A percentile compares a stretch with the other conserved stretches of the same genome.
These are phyloP conservation scores for Cutaneotrichosporon sp. DNA, from an alignment of 1,284 basidiomycete genomes.

Conservation along the genomic window DNA sequence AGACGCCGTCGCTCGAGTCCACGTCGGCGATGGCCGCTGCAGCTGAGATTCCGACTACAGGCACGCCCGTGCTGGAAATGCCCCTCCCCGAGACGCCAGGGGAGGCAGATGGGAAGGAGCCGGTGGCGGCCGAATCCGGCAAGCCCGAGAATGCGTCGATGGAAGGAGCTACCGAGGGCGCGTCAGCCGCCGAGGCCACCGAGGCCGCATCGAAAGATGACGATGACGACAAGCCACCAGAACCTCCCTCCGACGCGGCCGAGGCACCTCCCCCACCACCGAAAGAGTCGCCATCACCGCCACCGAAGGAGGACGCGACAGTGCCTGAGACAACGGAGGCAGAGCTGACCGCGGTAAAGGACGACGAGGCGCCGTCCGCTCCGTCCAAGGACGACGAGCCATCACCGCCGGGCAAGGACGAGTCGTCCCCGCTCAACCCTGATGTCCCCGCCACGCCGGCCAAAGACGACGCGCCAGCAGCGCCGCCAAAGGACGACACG, in stretches of 20 bases:
- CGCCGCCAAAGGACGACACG: neutral
- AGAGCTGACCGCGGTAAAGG: neutral
- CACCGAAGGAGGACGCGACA: neutral
- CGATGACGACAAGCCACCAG: neutral
- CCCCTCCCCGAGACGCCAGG: too few relatives aligned
- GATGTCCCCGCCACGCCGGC: neutral
- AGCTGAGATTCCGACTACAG: too few relatives aligned
- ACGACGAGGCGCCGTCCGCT: neutral
- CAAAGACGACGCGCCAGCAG: neutral
- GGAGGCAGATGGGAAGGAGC: too few relatives aligned
- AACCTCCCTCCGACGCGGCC: neutral
- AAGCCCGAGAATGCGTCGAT: neutral
- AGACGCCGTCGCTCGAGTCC: too few relatives aligned
- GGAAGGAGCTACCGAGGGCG: neutral
- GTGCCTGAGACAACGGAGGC: neutral
- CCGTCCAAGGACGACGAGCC: neutral
- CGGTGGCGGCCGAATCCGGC: too few relatives aligned
- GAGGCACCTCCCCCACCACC: neutral
- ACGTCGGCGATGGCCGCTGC: too few relatives aligned
- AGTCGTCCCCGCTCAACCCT: neutral
- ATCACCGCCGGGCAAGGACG: neutral
- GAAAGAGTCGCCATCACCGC: neutral
- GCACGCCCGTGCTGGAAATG: too few relatives aligned
- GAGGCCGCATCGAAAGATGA: neutral
- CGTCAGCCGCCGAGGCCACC: slow-evolving; percentile 5